phyloP scores from a whole-genome alignment of 306 rosid species.

The Medicago ruthenica region DNA sequence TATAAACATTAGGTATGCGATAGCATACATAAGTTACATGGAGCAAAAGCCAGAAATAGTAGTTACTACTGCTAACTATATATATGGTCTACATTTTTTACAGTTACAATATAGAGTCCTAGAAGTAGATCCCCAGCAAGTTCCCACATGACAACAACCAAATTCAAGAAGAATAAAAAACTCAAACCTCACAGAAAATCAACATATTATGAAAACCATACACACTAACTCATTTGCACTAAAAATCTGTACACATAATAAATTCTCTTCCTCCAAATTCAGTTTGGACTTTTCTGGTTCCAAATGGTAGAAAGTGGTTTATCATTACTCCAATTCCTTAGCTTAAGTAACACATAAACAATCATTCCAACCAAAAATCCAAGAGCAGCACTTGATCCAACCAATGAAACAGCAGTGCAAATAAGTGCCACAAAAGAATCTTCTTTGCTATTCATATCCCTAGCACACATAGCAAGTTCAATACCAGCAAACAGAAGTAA shows the following conservation, averaged over 20 bases:
- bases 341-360: conserved; percentile 33
- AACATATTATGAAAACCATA: neutral
- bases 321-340: conserved; percentile 39
- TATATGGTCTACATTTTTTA: neutral
- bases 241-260: neutral
- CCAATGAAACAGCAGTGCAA: conserved; percentile 44
- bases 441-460: conserved; percentile 45
- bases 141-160: neutral
- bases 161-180: neutral
- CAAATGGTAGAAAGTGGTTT: conserved; percentile 45
- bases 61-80: too few species aligned
- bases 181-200: neutral
- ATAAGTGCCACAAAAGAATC: conserved; percentile 44
- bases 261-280: conserved; percentile 1
- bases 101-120: neutral
- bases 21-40: neutral
- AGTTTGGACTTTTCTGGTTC: conserved; percentile 35
- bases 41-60: neutral
- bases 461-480: conserved; percentile 46
- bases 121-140: neutral
- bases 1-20: conserved; percentile 1
- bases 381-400: conserved; percentile 51
- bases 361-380: conserved; percentile 45
- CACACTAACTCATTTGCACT: neutral
- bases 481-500: conserved; percentile 44